Percentiles rank a stretch among this genome's conserved stretches.
phyloP scores from a whole-genome alignment of 768 basidiomycete genomes.

The Boletus barrowsii region DNA sequence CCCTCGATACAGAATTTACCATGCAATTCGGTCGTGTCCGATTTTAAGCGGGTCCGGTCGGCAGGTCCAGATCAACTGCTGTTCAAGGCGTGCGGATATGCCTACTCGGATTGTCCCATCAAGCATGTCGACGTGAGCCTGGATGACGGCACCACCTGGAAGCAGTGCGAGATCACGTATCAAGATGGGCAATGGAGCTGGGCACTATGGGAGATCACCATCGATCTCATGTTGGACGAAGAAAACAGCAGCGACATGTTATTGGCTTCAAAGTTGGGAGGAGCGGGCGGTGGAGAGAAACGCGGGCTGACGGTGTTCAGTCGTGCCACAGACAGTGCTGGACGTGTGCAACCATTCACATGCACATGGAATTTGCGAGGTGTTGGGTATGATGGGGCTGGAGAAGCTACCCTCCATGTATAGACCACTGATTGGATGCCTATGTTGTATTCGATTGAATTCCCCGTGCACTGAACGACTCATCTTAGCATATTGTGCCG shows the following conservation, averaged over 20 bases:
- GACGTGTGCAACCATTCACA: constrained; percentile 46
- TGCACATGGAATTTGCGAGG: constrained; percentile 67
- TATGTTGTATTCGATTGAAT: too few species aligned
- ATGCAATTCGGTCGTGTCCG: constrained; percentile 59
- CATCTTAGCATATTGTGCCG: too few species aligned
- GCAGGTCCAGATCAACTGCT: constrained; percentile 23
- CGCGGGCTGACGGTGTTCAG: constrained; percentile 33
- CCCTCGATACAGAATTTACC: constrained; percentile 58
- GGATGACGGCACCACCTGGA: constrained; percentile 54
- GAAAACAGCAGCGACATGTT: constrained; percentile 16
- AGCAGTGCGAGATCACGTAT: constrained; percentile 49
- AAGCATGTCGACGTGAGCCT: constrained; percentile 47
- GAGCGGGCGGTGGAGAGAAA: constrained; percentile 11
- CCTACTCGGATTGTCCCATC: constrained; percentile 48
- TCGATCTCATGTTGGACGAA: constrained; percentile 33
- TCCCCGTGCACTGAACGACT: too few species aligned
- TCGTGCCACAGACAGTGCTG: constrained; percentile 51
- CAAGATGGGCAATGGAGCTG: constrained; percentile 70
- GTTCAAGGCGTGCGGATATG: constrained; percentile 50
- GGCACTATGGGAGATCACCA: constrained; percentile 61
- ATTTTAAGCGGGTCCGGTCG: constrained; percentile 6
- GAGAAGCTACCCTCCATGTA: constrained; percentile 16
- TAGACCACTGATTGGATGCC: not conserved
- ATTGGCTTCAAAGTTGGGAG: not conserved
- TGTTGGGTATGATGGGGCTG: constrained; percentile 43